Conservation (phyloP, 2,329 filamentous ascomycete species). For the Botrytis fragariae region DNA sequence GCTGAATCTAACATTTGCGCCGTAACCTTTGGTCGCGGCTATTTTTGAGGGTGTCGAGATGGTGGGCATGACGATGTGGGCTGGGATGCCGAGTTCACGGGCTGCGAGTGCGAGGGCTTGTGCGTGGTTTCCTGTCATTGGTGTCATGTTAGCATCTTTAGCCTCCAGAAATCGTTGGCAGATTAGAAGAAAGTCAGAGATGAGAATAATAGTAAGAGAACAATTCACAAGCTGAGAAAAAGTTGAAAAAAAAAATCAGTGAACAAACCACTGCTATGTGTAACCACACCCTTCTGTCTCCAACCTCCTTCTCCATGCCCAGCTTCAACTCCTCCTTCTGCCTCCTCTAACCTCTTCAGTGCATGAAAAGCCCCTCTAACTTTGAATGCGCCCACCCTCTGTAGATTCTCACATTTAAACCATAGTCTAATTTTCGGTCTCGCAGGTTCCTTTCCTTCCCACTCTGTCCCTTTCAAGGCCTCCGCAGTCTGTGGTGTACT, state of each 20-base stretch:
- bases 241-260: background rate
- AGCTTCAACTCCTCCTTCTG: slow-evolving; percentile 59
- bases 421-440: slow-evolving; percentile 69
- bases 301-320: slow-evolving; percentile 61
- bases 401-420: slow-evolving; percentile 96
- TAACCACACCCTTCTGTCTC: slow-evolving; percentile 70
- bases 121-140: slow-evolving; percentile 76
- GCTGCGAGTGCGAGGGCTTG: slow-evolving; percentile 89
- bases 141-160: background rate
- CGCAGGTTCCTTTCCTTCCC: slow-evolving; percentile 56
- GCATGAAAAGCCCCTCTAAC: slow-evolving; percentile 88
- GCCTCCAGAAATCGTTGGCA: background rate
- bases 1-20: slow-evolving; percentile 75
- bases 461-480: slow-evolving; percentile 55
- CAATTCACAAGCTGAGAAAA: background rate
- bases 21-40: slow-evolving; percentile 74
- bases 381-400: slow-evolving; percentile 91
- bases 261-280: slow-evolving; percentile 76
- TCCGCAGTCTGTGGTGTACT: slow-evolving; percentile 62
- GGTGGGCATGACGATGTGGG: slow-evolving; percentile 89
- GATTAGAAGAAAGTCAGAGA: background rate
- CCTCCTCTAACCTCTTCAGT: slow-evolving; percentile 63
- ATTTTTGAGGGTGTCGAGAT: slow-evolving; percentile 86
- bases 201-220: background rate
- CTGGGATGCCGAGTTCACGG: slow-evolving; percentile 66